Conservation (phyloP, 768 basidiomycete species). For the Postia placenta region DNA sequence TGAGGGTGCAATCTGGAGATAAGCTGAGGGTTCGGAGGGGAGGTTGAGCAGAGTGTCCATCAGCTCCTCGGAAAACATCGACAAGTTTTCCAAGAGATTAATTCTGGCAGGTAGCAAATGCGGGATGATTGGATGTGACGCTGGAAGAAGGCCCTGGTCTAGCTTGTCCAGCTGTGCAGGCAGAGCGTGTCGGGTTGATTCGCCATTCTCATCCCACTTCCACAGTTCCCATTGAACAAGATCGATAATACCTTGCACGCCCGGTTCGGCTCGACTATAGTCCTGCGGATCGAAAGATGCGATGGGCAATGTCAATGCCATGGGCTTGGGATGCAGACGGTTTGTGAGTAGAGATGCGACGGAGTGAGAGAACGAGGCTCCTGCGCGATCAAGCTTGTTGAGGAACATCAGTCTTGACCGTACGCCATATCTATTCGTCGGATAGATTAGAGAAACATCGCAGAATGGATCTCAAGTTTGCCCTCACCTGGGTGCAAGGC, state of each 20-base stretch:
- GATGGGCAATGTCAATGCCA: conserved; percentile 65
- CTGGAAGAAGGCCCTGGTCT: conserved; percentile 38
- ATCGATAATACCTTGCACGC: conserved; percentile 80
- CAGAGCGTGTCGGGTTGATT: conserved; percentile 35
- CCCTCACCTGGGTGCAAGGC: conserved; percentile 32
- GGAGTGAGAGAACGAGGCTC: conserved; percentile 72
- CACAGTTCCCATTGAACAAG: conserved; percentile 80
- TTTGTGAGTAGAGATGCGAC: conserved; percentile 68
- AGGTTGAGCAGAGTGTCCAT: conserved; percentile 63
- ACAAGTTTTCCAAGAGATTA: conserved; percentile 69
- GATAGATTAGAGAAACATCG: too few relatives aligned
- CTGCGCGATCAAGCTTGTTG: conserved; percentile 85
- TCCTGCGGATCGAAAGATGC: conserved; percentile 65
- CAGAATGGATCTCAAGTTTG: conserved; percentile 2
- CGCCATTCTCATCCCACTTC: conserved; percentile 59
- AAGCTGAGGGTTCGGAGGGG: conserved; percentile 53
- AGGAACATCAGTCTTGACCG: conserved; percentile 73
- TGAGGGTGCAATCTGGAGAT: conserved; percentile 50
- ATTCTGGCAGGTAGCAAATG: conserved; percentile 64
- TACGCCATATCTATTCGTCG: conserved; percentile 63
- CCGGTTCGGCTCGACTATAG: conserved; percentile 72
- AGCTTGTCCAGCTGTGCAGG: conserved; percentile 42
- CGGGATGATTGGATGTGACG: conserved; percentile 60
- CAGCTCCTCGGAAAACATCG: conserved; percentile 77
- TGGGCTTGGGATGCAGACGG: conserved; percentile 69